These are phyloP conservation scores for Sphenostylis stenocarpa DNA, from an alignment of 306 rosid species.

Conservation along the genomic window DNA sequence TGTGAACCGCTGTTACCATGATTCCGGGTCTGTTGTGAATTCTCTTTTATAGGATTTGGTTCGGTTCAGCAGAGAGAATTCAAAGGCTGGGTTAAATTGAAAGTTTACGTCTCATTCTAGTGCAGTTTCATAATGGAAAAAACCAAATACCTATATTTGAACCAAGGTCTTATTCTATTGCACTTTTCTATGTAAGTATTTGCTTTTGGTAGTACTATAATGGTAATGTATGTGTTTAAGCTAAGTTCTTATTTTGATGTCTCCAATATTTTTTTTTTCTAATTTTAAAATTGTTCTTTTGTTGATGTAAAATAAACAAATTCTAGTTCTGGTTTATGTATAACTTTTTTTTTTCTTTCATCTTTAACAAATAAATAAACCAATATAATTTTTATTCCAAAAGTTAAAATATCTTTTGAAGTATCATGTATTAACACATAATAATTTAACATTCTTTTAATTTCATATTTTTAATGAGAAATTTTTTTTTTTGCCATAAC, in stretches of 20 bases:
- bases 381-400: background rate
- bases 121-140: background rate
- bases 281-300: no score
- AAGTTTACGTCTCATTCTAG: constrained; percentile 43
- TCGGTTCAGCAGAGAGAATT: background rate
- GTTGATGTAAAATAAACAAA: no score
- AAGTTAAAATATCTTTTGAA: no score
- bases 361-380: background rate
- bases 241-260: background rate
- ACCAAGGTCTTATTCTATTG: background rate
- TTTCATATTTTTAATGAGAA: no score
- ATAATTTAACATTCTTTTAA: no score
- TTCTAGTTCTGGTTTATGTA: no score
- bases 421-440: no score
- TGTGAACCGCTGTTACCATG: constrained; percentile 39
- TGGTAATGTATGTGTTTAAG: no score
- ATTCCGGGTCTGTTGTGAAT: constrained; percentile 9
- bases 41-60: background rate
- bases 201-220: background rate
- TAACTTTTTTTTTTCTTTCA: background rate
- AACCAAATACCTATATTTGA: background rate
- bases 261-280: background rate
- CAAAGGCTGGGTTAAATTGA: constrained; percentile 45
- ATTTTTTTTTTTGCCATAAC: no score
- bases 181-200: background rate